phyloP scores from a whole-genome alignment of 1,284 basidiomycete genomes.

The Anthracocystis setariae region DNA sequence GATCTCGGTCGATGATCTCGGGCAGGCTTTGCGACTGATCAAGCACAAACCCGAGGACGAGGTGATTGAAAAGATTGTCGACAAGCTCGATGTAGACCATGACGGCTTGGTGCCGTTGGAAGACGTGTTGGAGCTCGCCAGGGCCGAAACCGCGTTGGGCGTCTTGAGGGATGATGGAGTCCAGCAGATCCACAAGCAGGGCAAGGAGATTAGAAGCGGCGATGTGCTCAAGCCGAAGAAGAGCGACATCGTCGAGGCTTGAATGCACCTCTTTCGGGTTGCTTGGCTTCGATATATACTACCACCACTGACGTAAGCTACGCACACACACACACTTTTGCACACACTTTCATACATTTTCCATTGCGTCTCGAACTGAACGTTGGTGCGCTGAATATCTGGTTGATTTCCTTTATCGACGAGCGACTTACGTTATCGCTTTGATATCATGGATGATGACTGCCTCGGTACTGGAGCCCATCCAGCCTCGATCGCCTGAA shows the following conservation, averaged over 20 bases:
- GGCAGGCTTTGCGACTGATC: constrained; percentile 90
- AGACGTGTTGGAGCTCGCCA: constrained; percentile 68
- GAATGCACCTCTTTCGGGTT: too few relatives aligned
- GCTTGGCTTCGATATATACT: neutral
- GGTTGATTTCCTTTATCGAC: too few relatives aligned
- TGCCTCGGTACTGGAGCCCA: constrained; percentile 57
- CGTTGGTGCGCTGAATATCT: too few relatives aligned
- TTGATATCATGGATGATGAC: constrained; percentile 63
- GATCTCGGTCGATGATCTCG: constrained; percentile 87
- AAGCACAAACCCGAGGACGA: constrained; percentile 90
- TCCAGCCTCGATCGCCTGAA: constrained; percentile 94
- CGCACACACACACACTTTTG: too few relatives aligned
- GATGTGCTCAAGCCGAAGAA: constrained; percentile 54
- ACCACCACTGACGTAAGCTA: neutral
- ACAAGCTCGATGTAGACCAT: constrained; percentile 94
- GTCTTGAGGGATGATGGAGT: constrained; percentile 62
- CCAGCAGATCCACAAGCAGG: constrained; percentile 55
- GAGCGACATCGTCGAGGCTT: constrained; percentile 55
- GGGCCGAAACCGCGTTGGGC: constrained; percentile 67
- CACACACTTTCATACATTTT: too few relatives aligned
- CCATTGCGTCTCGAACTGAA: neutral
- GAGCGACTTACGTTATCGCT: constrained; percentile 18
- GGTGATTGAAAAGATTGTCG: constrained; percentile 85
- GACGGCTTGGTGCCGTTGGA: constrained; percentile 82
- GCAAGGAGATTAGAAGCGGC: constrained; percentile 41